These are phyloP conservation scores for Rhipidocladum racemiflorum DNA, from an alignment of 176 grass and related monocot genomes.

Conservation along the genomic window DNA sequence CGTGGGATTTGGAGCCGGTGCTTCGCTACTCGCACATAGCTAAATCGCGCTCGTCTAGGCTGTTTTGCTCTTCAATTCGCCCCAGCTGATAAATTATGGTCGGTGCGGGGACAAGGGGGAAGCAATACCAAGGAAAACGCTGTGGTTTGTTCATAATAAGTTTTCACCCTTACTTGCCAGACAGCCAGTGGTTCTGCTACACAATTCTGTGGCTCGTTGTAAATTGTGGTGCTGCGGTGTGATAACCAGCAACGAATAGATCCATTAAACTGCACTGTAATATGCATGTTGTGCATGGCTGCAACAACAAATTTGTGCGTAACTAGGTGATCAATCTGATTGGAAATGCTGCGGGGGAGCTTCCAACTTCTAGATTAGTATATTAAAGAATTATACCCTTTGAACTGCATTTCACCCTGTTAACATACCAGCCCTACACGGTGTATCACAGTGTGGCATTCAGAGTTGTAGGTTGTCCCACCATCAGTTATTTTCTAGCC, in stretches of 20 bases:
- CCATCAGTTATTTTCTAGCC: not conserved
- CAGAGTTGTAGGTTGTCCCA: not conserved
- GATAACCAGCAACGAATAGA: not conserved
- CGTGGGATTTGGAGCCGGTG: not conserved
- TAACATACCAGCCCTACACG: not conserved
- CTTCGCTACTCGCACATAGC: not conserved
- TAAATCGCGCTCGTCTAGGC: not conserved
- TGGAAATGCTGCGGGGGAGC: not conserved
- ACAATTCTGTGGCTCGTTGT: not conserved
- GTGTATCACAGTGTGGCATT: not conserved
- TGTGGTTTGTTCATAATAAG: not conserved
- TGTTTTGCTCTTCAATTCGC: not conserved
- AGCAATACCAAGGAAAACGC: not conserved
- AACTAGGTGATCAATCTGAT: not conserved
- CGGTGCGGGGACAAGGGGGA: not conserved
- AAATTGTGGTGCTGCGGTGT: not conserved
- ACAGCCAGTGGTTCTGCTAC: not conserved
- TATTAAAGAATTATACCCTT: not conserved
- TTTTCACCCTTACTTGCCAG: not conserved
- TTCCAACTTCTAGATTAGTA: not conserved
- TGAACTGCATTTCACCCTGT: not conserved
- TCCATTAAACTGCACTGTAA: not conserved
- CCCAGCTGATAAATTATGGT: not conserved
- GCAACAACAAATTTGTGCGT: not conserved
- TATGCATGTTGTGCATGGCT: not conserved